These are phyloP conservation scores for Tetrapisispora iriomotensis DNA, from an alignment of 805 yeast genomes.

Conservation along the genomic window DNA sequence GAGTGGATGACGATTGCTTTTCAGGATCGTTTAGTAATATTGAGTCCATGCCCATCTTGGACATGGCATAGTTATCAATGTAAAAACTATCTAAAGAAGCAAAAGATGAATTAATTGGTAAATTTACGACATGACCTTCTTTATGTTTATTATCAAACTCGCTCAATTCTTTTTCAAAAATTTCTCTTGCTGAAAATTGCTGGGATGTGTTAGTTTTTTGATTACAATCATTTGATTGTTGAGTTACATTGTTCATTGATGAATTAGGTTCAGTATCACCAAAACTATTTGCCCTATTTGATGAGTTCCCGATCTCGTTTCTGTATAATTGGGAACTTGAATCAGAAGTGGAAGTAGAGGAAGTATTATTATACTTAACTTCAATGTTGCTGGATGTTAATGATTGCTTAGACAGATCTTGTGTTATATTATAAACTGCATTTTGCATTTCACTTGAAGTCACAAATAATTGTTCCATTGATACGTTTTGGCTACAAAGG, in stretches of 20 bases:
- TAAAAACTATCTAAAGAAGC: constrained; percentile 62
- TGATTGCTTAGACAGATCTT: constrained; percentile 1
- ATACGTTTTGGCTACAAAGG: constrained; percentile 19
- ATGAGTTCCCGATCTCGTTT: too few species aligned
- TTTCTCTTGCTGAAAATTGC: constrained; percentile 9
- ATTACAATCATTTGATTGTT: constrained; percentile 4
- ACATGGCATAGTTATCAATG: constrained; percentile 40
- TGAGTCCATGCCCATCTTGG: constrained; percentile 12
- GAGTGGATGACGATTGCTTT: neutral
- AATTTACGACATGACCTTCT: constrained; percentile 38
- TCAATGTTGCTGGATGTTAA: neutral
- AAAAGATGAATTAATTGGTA: constrained; percentile 64
- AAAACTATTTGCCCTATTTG: neutral
- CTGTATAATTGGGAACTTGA: too few species aligned
- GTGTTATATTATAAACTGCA: constrained; percentile 41
- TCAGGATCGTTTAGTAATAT: constrained; percentile 6
- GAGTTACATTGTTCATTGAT: constrained; percentile 3
- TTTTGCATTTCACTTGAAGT: constrained; percentile 59
- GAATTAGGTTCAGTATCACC: neutral
- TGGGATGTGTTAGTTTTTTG: constrained; percentile 1
- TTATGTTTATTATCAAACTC: constrained; percentile 18
- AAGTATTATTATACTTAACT: neutral
- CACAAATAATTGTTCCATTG: constrained; percentile 41
- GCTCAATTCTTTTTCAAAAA: constrained; percentile 18
- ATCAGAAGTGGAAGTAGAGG: neutral